These are phyloP conservation scores for Backusella liffmaniae DNA, from an alignment of 192 early-diverging fungal species.

Conservation along the genomic window DNA sequence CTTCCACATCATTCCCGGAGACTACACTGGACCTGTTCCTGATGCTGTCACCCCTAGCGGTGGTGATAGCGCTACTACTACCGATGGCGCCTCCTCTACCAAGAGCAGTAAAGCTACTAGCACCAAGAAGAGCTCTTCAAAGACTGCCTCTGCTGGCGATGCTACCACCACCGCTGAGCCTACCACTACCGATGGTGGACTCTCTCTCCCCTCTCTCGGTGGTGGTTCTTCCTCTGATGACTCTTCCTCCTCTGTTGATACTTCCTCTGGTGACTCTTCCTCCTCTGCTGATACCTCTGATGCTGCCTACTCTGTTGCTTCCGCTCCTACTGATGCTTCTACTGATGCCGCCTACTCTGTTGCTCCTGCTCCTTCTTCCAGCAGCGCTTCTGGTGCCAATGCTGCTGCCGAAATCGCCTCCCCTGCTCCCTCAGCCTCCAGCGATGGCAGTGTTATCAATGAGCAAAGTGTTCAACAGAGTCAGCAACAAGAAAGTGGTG, in stretches of 20 bases:
- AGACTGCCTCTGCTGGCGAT: neutral
- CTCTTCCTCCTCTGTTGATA: neutral
- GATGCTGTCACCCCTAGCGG: neutral
- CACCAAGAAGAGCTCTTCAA: neutral
- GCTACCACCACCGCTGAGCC: neutral
- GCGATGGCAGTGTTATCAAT: neutral
- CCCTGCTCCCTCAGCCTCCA: neutral
- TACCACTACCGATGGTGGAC: neutral
- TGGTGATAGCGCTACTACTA: neutral
- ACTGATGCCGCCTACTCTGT: neutral
- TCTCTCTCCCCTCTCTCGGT: no score
- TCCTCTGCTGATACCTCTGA: neutral
- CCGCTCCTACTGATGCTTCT: neutral
- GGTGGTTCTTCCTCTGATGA: neutral
- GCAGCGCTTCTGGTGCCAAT: neutral
- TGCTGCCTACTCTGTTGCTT: neutral
- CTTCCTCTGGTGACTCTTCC: neutral
- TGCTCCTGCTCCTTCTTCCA: neutral
- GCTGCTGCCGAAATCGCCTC: neutral
- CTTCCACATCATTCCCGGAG: slow-evolving; percentile 40
- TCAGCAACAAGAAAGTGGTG: slow-evolving; percentile 11
- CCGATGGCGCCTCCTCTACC: neutral
- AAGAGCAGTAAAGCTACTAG: neutral
- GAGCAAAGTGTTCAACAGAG: neutral
- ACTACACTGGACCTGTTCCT: slow-evolving; percentile 37